Evolutionary conservation across 352 stramenopile genomes (phyloP).

Genomic region (Phytophthora capsici): DNA sequence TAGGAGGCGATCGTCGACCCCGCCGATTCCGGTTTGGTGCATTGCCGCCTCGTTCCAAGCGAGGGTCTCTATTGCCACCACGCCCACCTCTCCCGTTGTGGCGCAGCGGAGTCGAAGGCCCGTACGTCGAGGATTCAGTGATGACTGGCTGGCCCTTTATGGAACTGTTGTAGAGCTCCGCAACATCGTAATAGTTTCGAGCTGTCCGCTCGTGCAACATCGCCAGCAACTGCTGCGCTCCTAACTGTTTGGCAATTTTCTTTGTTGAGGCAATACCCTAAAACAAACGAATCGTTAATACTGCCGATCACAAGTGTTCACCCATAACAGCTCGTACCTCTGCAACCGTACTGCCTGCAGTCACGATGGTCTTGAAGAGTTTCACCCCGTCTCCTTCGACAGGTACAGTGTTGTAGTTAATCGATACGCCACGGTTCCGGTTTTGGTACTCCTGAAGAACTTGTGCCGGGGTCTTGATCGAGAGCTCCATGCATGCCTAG

Average conservation of each 20-base stretch:
- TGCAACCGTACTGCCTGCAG: slow-evolving; percentile 62
- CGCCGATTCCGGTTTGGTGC: slow-evolving; percentile 24
- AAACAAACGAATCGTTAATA: slow-evolving; percentile 12
- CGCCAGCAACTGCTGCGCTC: slow-evolving; percentile 73
- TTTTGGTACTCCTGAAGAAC: slow-evolving; percentile 90
- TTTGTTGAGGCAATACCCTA: slow-evolving; percentile 81
- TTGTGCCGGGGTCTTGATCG: slow-evolving; percentile 83
- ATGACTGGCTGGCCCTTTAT: slow-evolving; percentile 42
- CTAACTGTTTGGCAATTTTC: slow-evolving; percentile 83
- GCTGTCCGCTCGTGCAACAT: slow-evolving; percentile 62
- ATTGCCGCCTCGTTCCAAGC: slow-evolving; percentile 20
- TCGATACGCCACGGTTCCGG: slow-evolving; percentile 73
- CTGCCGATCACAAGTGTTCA: slow-evolving; percentile 9
- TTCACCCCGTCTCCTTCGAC: slow-evolving; percentile 59
- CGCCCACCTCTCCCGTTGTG: slow-evolving; percentile 17
- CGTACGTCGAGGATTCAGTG: slow-evolving; percentile 28
- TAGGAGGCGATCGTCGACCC: slow-evolving; percentile 23
- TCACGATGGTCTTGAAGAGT: slow-evolving; percentile 86
- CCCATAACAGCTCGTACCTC: slow-evolving; percentile 47
- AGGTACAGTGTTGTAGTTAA: slow-evolving; percentile 83
- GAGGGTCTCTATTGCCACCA: slow-evolving; percentile 32
- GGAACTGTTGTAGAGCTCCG: slow-evolving; percentile 72
- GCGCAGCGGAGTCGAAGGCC: slow-evolving; percentile 16
- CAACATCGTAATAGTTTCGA: slow-evolving; percentile 66
- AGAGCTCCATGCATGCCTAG: slow-evolving; percentile 78